Percentiles rank a stretch among this genome's conserved stretches.
These are phyloP conservation scores for Oidiodendron maius DNA, from an alignment of 495 filamentous ascomycete species.

Conservation along the genomic window DNA sequence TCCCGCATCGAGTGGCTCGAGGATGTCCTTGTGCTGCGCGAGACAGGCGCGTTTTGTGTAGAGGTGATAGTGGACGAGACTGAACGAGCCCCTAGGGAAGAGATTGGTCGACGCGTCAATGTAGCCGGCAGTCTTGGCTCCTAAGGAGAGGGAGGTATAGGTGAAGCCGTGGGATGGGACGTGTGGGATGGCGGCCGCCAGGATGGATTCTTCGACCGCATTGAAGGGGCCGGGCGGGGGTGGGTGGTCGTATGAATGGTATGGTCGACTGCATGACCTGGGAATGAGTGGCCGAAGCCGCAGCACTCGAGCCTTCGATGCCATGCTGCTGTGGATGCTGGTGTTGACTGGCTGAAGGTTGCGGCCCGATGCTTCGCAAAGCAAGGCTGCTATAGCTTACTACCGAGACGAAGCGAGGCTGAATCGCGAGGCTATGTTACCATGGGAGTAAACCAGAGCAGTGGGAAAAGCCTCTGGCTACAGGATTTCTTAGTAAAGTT, in stretches of 20 bases:
- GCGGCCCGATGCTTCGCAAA: neutral
- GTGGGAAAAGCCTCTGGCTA: too few species aligned
- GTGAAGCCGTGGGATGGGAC: conserved; percentile 84
- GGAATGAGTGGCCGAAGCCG: neutral
- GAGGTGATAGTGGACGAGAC: conserved; percentile 78
- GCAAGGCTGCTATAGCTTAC: neutral
- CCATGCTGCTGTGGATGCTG: too few species aligned
- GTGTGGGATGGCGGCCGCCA: conserved; percentile 70
- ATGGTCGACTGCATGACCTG: conserved; percentile 24
- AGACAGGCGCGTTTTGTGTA: conserved; percentile 48
- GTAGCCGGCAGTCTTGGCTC: conserved; percentile 77
- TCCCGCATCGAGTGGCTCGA: conserved; percentile 11
- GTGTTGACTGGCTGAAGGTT: neutral
- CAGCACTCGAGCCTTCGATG: neutral
- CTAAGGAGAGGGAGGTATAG: conserved; percentile 58
- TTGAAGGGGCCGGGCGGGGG: conserved; percentile 56
- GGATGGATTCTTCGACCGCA: conserved; percentile 67
- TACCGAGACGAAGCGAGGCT: neutral
- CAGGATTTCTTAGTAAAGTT: too few species aligned
- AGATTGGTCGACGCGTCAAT: conserved; percentile 80
- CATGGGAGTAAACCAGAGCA: too few species aligned
- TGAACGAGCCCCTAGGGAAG: conserved; percentile 72
- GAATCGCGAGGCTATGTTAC: neutral
- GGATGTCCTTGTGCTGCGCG: conserved; percentile 28
- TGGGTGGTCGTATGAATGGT: conserved; percentile 69